These are phyloP conservation scores for Penicillium turbatum DNA, from an alignment of 495 filamentous ascomycete genomes.

Conservation along the genomic window DNA sequence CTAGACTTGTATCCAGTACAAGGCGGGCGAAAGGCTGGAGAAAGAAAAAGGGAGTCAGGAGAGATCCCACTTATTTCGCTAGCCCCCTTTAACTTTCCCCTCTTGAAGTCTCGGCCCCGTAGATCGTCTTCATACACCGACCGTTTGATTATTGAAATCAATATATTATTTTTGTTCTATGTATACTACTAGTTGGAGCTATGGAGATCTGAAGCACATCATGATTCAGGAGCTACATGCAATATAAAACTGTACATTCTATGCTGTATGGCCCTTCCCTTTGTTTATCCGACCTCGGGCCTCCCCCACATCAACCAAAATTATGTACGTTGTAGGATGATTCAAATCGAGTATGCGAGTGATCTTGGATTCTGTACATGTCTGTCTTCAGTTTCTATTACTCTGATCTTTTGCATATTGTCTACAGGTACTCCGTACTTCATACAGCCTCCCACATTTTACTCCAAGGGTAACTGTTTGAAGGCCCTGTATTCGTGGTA, in stretches of 20 bases:
- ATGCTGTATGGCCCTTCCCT: too few relatives aligned
- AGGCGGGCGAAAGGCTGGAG: slow-evolving; percentile 6
- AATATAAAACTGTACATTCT: too few relatives aligned
- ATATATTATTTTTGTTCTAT: neutral
- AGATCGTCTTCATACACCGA: slow-evolving; percentile 29
- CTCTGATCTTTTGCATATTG: too few relatives aligned
- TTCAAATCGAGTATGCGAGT: too few relatives aligned
- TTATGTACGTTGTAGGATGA: neutral
- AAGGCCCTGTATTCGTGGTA: neutral
- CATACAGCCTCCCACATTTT: neutral
- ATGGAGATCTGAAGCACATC: too few relatives aligned
- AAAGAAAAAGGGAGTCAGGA: slow-evolving; percentile 28
- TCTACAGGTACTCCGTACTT: neutral
- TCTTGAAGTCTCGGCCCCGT: slow-evolving; percentile 25
- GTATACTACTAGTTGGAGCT: too few relatives aligned
- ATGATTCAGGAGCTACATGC: too few relatives aligned
- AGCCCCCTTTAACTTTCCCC: slow-evolving; percentile 24
- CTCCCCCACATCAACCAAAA: neutral
- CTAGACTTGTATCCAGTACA: neutral
- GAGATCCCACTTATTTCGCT: slow-evolving; percentile 18
- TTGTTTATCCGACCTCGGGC: neutral
- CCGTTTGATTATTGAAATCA: slow-evolving; percentile 19
- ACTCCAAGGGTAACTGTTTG: too few relatives aligned
- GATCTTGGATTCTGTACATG: too few relatives aligned
- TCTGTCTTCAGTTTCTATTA: too few relatives aligned